A percentile compares a stretch with the other conserved stretches of the same genome.
phyloP scores from a whole-genome alignment of 495 filamentous ascomycete species.

The Annulohypoxylon moriforme region DNA sequence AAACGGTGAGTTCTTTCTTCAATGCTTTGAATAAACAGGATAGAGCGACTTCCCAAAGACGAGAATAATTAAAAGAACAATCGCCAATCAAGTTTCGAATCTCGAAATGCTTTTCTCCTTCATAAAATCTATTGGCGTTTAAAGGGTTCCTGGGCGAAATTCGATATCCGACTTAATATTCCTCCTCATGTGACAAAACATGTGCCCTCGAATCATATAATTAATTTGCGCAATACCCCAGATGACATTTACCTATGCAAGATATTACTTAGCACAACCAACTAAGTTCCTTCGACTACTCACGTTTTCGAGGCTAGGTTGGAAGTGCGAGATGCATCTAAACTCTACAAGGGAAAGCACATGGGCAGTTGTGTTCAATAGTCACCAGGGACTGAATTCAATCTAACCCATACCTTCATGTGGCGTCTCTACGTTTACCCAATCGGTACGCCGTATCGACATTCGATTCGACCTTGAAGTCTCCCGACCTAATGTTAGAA shows the following conservation, averaged over 20 bases:
- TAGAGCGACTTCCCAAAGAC: neutral
- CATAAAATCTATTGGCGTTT: neutral
- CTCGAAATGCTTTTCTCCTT: neutral
- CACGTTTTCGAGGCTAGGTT: slow-evolving; percentile 22
- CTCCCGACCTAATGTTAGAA: neutral
- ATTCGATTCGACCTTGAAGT: neutral
- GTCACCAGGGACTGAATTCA: slow-evolving; percentile 5
- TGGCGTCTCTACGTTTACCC: neutral
- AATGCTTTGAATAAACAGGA: neutral
- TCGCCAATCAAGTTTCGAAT: neutral
- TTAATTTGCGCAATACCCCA: slow-evolving; percentile 22
- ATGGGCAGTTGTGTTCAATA: neutral
- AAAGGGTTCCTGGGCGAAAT: neutral
- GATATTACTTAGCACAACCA: slow-evolving; percentile 3
- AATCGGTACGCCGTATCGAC: neutral
- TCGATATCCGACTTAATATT: neutral
- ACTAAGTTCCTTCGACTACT: slow-evolving; percentile 16
- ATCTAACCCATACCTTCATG: neutral
- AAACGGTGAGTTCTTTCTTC: too few species aligned
- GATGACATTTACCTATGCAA: neutral
- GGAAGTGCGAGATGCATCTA: slow-evolving; percentile 7
- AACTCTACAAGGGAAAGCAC: slow-evolving; percentile 1
- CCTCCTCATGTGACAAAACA: slow-evolving; percentile 9
- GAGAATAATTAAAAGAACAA: neutral
- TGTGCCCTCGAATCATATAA: slow-evolving; percentile 12